These are phyloP conservation scores for Inonotus hispidus DNA, from an alignment of 1,284 basidiomycete species.

Conservation along the genomic window DNA sequence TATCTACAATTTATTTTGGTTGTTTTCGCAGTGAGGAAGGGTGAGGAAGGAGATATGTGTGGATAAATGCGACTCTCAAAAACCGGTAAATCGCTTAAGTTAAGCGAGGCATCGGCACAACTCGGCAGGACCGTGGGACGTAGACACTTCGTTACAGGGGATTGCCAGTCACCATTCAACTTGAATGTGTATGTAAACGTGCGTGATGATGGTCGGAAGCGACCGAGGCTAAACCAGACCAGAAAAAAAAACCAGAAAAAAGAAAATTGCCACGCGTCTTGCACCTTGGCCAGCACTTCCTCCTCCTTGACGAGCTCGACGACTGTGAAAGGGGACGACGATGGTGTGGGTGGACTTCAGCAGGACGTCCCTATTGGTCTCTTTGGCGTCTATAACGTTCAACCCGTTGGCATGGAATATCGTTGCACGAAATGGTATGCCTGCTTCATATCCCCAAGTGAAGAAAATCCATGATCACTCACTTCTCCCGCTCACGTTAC, in stretches of 20 bases:
- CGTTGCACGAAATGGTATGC: conserved; percentile 86
- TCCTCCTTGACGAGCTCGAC: neutral
- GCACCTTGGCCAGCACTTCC: too few species aligned
- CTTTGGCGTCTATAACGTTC: conserved; percentile 67
- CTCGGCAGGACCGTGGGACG: too few species aligned
- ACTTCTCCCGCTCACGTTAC: conserved; percentile 9
- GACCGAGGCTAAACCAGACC: neutral
- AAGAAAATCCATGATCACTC: neutral
- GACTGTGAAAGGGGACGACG: neutral
- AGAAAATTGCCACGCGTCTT: neutral
- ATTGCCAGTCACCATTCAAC: too few species aligned
- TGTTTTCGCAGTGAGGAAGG: too few species aligned
- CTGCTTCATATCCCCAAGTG: conserved; percentile 5
- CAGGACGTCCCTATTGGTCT: conserved; percentile 61
- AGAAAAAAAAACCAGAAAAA: neutral
- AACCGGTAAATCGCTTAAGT: too few species aligned
- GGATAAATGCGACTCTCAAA: too few species aligned
- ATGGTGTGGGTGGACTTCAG: conserved; percentile 47
- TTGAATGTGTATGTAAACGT: neutral
- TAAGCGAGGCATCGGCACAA: too few species aligned
- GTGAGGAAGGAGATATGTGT: too few species aligned
- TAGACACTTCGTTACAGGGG: too few species aligned
- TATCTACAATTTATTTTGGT: too few species aligned
- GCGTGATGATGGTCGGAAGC: neutral
- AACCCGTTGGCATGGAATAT: conserved; percentile 97